These are phyloP conservation scores for Striga hermonthica DNA, from an alignment of 305 asterid genomes.

Conservation along the genomic window DNA sequence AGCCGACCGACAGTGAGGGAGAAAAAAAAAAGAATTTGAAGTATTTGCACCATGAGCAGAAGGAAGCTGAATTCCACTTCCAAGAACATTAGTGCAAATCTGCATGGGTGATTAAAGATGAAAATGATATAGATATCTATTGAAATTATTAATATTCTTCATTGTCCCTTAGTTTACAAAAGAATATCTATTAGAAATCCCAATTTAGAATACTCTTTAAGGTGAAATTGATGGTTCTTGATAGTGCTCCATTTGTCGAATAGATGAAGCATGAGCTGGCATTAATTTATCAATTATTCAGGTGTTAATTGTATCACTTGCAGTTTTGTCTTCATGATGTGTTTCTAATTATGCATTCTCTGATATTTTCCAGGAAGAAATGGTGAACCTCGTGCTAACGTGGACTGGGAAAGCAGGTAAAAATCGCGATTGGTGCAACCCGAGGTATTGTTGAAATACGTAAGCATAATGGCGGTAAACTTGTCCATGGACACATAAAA, in stretches of 20 bases:
- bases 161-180: neutral
- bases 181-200: neutral
- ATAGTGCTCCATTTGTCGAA: too few relatives aligned
- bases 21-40: too few relatives aligned
- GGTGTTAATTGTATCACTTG: neutral
- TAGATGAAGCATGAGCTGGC: too few relatives aligned
- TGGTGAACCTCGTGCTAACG: neutral
- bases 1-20: too few relatives aligned
- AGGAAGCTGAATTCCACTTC: neutral
- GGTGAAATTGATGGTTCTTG: too few relatives aligned
- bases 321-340: neutral
- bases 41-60: too few relatives aligned
- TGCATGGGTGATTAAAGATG: neutral
- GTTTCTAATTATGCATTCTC: neutral
- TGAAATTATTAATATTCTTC: too few relatives aligned
- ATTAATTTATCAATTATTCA: too few relatives aligned
- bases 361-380: slow-evolving; percentile 26
- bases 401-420: slow-evolving; percentile 24
- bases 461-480: slow-evolving; percentile 19
- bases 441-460: slow-evolving; percentile 23
- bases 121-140: neutral
- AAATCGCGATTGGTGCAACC: slow-evolving; percentile 22
- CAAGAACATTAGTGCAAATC: neutral
- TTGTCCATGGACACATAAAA: slow-evolving; percentile 29
- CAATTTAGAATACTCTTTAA: neutral